These are phyloP conservation scores for Quercus phellos DNA, from an alignment of 331 rosid species.

Conservation along the genomic window DNA sequence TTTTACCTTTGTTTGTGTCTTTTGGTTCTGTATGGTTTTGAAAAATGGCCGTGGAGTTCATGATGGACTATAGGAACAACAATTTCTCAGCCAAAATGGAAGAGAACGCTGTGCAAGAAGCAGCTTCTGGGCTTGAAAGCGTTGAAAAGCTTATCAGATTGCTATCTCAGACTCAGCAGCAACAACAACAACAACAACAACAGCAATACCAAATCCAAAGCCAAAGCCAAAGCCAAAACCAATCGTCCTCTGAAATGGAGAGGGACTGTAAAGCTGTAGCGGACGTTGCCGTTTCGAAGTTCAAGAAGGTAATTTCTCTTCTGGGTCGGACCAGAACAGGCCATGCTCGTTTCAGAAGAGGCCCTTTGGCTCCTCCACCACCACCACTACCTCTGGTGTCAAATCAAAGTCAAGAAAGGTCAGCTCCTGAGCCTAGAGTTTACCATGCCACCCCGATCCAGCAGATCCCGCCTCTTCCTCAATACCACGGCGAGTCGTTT, in stretches of 20 bases:
- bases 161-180: constrained; percentile 25
- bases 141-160: constrained; percentile 14
- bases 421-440: constrained; percentile 21
- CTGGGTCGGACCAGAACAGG: constrained; percentile 75
- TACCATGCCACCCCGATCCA: constrained; percentile 65
- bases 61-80: constrained; percentile 33
- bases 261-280: constrained; percentile 67
- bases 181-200: neutral
- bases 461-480: constrained; percentile 66
- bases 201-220: neutral
- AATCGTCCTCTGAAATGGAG: constrained; percentile 31
- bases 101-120: constrained; percentile 16
- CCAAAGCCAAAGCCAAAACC: neutral
- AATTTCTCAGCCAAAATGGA: constrained; percentile 1
- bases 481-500: neutral
- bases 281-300: constrained; percentile 74
- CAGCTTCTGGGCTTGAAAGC: constrained; percentile 14
- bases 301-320: constrained; percentile 72
- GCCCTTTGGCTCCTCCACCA: constrained; percentile 31
- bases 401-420: neutral
- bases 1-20: neutral
- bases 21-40: neutral
- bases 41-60: constrained; percentile 66
- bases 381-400: neutral
- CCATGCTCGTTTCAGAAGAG: constrained; percentile 79